These are phyloP conservation scores for Macrolepiota albuminosa DNA, from an alignment of 768 basidiomycete genomes.

Conservation along the genomic window DNA sequence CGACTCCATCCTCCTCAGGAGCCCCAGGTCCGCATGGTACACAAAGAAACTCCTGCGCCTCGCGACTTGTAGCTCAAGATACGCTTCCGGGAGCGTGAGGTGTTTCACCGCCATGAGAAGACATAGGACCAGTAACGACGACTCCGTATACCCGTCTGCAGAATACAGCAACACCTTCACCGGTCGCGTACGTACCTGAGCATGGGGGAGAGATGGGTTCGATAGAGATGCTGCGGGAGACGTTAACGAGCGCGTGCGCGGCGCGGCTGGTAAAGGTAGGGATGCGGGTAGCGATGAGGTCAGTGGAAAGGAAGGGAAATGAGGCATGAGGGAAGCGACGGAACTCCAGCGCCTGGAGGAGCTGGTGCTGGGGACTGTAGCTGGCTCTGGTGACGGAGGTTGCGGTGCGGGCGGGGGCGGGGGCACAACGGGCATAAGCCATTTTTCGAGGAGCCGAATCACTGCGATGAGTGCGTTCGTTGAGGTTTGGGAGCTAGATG, in stretches of 20 bases:
- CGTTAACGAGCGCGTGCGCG: constrained; percentile 30
- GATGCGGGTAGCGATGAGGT: constrained; percentile 15
- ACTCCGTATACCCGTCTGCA: constrained; percentile 91
- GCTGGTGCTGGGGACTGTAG: not conserved
- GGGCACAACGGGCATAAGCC: constrained; percentile 44
- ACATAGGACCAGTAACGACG: constrained; percentile 79
- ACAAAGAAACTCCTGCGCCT: constrained; percentile 88
- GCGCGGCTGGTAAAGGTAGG: constrained; percentile 7
- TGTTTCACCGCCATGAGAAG: constrained; percentile 77
- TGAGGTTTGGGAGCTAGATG: constrained; percentile 46
- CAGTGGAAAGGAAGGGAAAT: constrained; percentile 29
- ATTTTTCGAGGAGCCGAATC: constrained; percentile 62
- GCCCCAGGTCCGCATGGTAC: constrained; percentile 73
- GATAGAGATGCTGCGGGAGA: constrained; percentile 21
- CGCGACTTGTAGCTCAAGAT: constrained; percentile 82
- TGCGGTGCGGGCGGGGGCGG: constrained; percentile 9
- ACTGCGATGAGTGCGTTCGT: constrained; percentile 58
- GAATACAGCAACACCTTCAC: constrained; percentile 78
- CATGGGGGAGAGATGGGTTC: constrained; percentile 6
- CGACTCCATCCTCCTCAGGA: constrained; percentile 68
- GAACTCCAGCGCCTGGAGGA: constrained; percentile 37
- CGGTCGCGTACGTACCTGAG: constrained; percentile 46
- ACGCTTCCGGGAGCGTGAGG: constrained; percentile 80
- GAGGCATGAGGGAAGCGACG: constrained; percentile 34
- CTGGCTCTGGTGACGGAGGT: constrained; percentile 3